These are phyloP conservation scores for Schwanniomyces vanrijiae DNA, from an alignment of 805 yeast species.

Conservation along the genomic window DNA sequence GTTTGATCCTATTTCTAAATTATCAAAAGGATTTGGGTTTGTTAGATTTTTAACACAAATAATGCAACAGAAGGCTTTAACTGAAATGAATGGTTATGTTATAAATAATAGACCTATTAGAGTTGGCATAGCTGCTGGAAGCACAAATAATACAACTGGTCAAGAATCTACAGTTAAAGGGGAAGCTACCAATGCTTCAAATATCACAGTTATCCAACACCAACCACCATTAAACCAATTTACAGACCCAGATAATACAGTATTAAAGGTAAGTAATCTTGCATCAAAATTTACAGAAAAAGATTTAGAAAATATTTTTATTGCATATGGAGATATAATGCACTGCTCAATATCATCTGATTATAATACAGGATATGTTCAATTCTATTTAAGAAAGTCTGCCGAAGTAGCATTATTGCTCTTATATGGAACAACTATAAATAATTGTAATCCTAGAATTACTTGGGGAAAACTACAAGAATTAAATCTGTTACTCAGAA, in stretches of 20 bases:
- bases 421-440: constrained; percentile 28
- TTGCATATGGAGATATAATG: constrained; percentile 58
- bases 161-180: constrained; percentile 6
- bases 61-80: constrained; percentile 69
- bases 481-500: constrained; percentile 3
- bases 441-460: constrained; percentile 26
- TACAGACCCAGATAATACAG: constrained; percentile 82
- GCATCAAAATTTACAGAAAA: constrained; percentile 57
- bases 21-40: constrained; percentile 85
- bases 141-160: constrained; percentile 6
- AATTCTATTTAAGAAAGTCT: constrained; percentile 27
- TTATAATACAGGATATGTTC: constrained; percentile 21
- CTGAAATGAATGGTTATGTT: constrained; percentile 79
- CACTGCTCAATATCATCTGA: constrained; percentile 21
- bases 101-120: constrained; percentile 75
- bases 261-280: constrained; percentile 69
- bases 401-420: constrained; percentile 40
- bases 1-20: constrained; percentile 67
- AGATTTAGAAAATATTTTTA: constrained; percentile 60
- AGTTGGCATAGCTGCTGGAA: constrained; percentile 52
- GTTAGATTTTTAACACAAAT: constrained; percentile 67
- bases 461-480: constrained; percentile 31
- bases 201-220: constrained; percentile 33
- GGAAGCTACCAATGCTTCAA: constrained; percentile 14
- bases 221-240: constrained; percentile 61